A percentile compares a stretch with the other conserved stretches of the same genome.
Evolutionary conservation across 2,329 filamentous ascomycete species (phyloP).

Genomic region (Aspergillus sp.): DNA sequence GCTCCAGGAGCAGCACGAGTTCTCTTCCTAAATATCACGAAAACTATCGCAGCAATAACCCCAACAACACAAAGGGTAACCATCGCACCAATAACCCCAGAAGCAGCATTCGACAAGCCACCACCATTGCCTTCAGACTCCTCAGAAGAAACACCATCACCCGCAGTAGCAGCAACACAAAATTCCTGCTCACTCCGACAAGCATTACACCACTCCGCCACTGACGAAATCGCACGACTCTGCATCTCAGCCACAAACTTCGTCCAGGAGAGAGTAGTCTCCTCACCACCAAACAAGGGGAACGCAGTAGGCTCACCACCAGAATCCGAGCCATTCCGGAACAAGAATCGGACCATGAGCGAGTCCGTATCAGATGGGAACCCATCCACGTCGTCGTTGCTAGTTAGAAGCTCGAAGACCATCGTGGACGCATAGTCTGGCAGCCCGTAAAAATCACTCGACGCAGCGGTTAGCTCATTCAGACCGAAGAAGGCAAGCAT

Average conservation of each 20-base stretch:
- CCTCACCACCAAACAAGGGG: slow-evolving; percentile 59
- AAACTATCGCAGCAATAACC: neutral
- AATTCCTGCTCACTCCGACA: slow-evolving; percentile 69
- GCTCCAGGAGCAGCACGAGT: neutral
- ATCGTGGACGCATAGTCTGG: slow-evolving; percentile 78
- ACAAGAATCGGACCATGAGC: slow-evolving; percentile 57
- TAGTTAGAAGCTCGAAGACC: slow-evolving; percentile 69
- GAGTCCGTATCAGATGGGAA: slow-evolving; percentile 45
- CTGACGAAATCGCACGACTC: slow-evolving; percentile 63
- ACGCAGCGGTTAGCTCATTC: slow-evolving; percentile 46
- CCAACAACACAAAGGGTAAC: neutral
- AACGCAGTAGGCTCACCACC: slow-evolving; percentile 45
- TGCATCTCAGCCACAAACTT: slow-evolving; percentile 64
- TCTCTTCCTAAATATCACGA: neutral
- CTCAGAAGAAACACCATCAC: neutral
- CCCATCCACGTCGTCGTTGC: slow-evolving; percentile 32
- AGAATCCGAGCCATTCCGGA: slow-evolving; percentile 57
- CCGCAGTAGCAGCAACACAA: slow-evolving; percentile 17
- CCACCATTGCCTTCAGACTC: neutral
- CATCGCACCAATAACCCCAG: neutral
- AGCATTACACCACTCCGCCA: slow-evolving; percentile 66
- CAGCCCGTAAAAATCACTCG: slow-evolving; percentile 67
- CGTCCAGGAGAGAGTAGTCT: slow-evolving; percentile 62
- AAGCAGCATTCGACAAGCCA: neutral
- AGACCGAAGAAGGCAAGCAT: slow-evolving; percentile 62